A percentile compares a stretch with the other conserved stretches of the same genome.
Conservation (phyloP, 2,329 filamentous ascomycete genomes). For the Rutstroemia sp. region DNA sequence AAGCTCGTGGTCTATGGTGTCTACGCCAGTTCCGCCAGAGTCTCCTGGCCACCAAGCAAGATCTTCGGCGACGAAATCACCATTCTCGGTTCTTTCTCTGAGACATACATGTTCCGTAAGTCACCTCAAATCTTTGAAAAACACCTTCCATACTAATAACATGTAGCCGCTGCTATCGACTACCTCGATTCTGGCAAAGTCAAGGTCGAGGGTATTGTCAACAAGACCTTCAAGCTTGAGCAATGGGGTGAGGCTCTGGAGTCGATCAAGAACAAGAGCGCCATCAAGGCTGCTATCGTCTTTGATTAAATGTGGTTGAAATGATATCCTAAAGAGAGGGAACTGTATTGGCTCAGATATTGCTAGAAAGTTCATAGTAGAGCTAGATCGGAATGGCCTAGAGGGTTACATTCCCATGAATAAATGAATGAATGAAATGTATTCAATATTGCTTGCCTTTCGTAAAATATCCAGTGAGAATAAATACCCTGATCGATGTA, state of each 20-base stretch:
- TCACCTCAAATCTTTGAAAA: slow-evolving; percentile 4
- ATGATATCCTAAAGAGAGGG: background rate
- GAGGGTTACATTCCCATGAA: background rate
- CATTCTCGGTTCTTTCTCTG: slow-evolving; percentile 66
- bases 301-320: slow-evolving; percentile 43
- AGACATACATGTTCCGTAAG: slow-evolving; percentile 63
- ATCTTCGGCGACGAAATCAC: slow-evolving; percentile 64
- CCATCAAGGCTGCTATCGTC: slow-evolving; percentile 67
- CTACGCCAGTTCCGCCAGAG: slow-evolving; percentile 53
- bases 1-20: slow-evolving; percentile 61
- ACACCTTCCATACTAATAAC: slow-evolving; percentile 20
- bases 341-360: background rate
- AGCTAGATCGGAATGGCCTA: background rate
- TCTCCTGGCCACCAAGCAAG: slow-evolving; percentile 63
- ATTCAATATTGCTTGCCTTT: too few relatives aligned
- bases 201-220: slow-evolving; percentile 61
- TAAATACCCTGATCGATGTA: too few relatives aligned
- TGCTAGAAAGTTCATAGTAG: background rate
- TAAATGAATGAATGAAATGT: background rate
- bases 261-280: slow-evolving; percentile 62
- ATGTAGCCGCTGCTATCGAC: slow-evolving; percentile 45
- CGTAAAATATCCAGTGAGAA: too few relatives aligned
- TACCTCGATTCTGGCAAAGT: slow-evolving; percentile 53
- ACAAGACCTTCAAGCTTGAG: slow-evolving; percentile 67
- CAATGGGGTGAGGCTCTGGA: slow-evolving; percentile 65